Percentiles rank a stretch among this genome's conserved stretches.
Evolutionary conservation across 768 basidiomycete species (phyloP).

Genomic region (Rhodotorula diobovata): DNA sequence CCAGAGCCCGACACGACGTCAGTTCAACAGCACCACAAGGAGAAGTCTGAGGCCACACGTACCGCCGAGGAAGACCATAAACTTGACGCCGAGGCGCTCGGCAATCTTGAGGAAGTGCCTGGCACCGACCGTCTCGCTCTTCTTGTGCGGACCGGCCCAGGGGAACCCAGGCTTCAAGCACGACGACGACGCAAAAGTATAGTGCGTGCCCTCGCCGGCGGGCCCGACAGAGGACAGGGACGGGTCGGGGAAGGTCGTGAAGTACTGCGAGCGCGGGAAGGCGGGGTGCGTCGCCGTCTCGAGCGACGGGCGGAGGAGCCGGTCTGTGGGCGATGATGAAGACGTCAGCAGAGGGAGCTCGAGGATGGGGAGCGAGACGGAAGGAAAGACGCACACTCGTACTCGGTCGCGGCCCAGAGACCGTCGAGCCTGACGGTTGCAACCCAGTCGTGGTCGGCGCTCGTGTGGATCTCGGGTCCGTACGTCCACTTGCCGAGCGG

Average conservation of each 20-base stretch:
- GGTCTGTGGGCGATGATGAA: conserved; percentile 6
- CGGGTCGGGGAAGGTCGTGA: conserved; percentile 72
- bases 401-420: conserved; percentile 66
- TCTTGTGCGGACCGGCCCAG: conserved; percentile 53
- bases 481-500: conserved; percentile 38
- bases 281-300: conserved; percentile 49
- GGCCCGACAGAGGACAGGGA: conserved; percentile 49
- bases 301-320: conserved; percentile 44
- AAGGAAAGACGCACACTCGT: conserved; percentile 57
- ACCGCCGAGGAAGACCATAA: conserved; percentile 62
- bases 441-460: conserved; percentile 41
- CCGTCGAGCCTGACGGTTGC: conserved; percentile 52
- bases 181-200: conserved; percentile 65
- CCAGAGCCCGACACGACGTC: not conserved
- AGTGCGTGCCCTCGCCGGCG: conserved; percentile 48
- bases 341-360: too few relatives aligned
- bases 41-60: conserved; percentile 1
- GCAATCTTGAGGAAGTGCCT: conserved; percentile 31
- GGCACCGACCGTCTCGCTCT: conserved; percentile 43
- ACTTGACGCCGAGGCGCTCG: conserved; percentile 47
- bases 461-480: conserved; percentile 26
- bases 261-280: conserved; percentile 55
- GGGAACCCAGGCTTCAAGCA: conserved; percentile 71
- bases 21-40: too few relatives aligned
- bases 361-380: not conserved